Evolutionary conservation across 176 grass and related monocot species (phyloP).

Genomic region (Triticum urartu): DNA sequence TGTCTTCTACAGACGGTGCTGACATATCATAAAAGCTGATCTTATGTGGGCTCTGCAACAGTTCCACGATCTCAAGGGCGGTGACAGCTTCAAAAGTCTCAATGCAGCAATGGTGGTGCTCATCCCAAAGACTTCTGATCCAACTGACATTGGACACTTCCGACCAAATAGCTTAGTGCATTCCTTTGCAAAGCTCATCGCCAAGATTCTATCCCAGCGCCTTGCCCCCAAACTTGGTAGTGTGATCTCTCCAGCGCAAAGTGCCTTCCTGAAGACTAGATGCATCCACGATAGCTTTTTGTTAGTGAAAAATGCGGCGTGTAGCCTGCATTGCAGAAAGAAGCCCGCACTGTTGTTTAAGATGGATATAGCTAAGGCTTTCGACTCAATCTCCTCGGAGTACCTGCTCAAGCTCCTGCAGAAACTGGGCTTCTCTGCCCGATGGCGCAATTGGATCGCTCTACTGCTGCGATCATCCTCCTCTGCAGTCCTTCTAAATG

Average conservation of each 20-base stretch:
- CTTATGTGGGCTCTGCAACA: background rate
- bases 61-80: background rate
- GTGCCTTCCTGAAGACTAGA: background rate
- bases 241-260: background rate
- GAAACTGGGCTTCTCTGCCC: background rate
- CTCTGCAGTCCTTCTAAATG: background rate
- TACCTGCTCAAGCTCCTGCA: background rate
- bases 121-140: background rate
- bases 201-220: background rate
- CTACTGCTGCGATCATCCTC: background rate
- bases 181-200: background rate
- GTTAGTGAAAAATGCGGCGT: background rate
- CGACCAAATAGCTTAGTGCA: background rate
- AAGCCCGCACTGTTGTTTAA: background rate
- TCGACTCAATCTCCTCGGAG: background rate
- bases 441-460: background rate
- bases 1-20: too few relatives aligned
- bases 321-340: background rate
- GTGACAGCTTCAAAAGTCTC: background rate
- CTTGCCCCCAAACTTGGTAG: background rate
- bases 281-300: background rate
- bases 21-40: background rate
- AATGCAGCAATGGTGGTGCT: too few relatives aligned
- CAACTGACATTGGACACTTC: background rate
- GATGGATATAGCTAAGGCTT: background rate